Evolutionary conservation across 2,329 filamentous ascomycete genomes (phyloP), one percentile per base, ranked within the genome.

Genomic region (Helminthosporium solani): DNA sequence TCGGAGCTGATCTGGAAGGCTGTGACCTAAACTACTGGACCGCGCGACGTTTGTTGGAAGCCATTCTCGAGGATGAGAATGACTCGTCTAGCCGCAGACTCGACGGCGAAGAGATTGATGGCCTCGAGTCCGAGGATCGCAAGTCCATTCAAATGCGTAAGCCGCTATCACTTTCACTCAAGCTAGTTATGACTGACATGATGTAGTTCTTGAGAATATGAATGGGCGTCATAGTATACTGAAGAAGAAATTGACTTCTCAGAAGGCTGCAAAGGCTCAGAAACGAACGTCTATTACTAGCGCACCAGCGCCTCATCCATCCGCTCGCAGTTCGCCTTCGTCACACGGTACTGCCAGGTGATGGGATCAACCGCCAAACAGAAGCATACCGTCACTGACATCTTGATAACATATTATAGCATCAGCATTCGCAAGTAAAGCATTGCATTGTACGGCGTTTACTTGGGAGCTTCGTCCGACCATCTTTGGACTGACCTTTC

Each of bases 21-120:
- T 97, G 92, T 65, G 91, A 97, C 64, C 84, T 96, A 20, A 91
- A 90, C 15, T 99, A 99, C 66, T 80, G 89, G 43, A 97, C 94
- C 0, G 91, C 94, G 0, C 90, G 97, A 54, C 83, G 88, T 53
- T 94, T 99, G 87, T 80, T 97, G 12, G 92, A 99, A 72, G 94
- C 92, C 14, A 88, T 99, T 2, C 74, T 99, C 46, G 94, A 99
- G 59, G 86, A 81, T 37, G 90, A 95, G 49, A 90, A 84, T 40
- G 74, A 78, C 49, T 73, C 56, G 67, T 71, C 71, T 8, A 58
- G 78, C 77, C 60, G 60, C 33, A 72, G 69, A 40, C 66, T 68
- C 38, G 62, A 71, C 9, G 72, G 79, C 72, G 75, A 76, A 16
- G 73, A 75, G 19, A 73, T 80, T 44, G 76, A 77, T 56, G 78